Base-by-base conservation (phyloP, 2,329 filamentous ascomycete genomes). In the Alternaria conjuncta region DNA sequence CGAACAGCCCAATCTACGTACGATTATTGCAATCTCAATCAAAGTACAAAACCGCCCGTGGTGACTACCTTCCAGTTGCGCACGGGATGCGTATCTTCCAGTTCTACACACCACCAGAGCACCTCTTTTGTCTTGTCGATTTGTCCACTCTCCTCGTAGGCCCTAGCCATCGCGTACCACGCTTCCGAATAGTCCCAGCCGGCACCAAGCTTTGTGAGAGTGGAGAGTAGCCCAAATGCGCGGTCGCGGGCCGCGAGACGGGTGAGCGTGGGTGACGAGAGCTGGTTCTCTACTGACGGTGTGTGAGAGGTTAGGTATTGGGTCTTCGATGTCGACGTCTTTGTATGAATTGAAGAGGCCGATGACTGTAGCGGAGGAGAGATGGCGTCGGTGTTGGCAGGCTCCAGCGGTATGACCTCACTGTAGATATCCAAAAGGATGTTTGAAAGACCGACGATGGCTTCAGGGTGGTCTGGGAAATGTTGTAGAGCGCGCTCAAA, bases 101-200 rank as follows among this genome's bases (percentile, higher is more conserved):
- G 84, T 80, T 97, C 94, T 12, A 99, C 92, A 72, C 94, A 97
- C 94, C 95, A 98, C 96, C 96, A 98, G 7, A 98, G 85, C 49
- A 94, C 93, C 71, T 96, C 92, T 82, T 94, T 96, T 13, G 96
- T 92, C 83, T 95, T 97, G 41, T 96, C 92, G 2, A 88, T 81
- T 82, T 97, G 92, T 0, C 91, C 92, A 61, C 92, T 92, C 76
- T 94, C 89, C 80, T 99, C 96, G 75, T 97, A 92, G 10, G 93
- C 94, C 66, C 93, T 86, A 0, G 94, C 92, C 32, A 99, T 86
- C 5, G 91, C 88, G 75, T 93, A 95, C 96, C 96, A 99, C 6
- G 95, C 96, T 77, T 98, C 96, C 0, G 92, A 90, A 77, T 91
- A 88, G 79, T 97, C 95, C 96, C 96, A 99, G 0, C 93, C 92